Evolutionary conservation across 2,329 filamentous ascomycete species (phyloP).

Genomic region (Fusarium agapanthi): DNA sequence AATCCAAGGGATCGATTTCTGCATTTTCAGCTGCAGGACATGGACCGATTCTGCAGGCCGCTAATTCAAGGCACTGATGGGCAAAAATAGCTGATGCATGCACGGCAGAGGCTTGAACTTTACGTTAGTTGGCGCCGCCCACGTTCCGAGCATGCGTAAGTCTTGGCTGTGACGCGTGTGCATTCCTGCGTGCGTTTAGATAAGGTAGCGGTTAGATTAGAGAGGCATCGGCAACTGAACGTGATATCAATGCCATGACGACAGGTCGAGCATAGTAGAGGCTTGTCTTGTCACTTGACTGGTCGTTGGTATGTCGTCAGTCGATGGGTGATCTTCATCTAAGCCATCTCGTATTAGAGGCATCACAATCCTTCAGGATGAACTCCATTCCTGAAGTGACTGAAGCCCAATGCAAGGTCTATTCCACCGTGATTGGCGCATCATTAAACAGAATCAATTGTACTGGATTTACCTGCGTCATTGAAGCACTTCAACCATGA

Average conservation of each 20-base stretch:
- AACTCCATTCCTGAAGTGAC: not conserved
- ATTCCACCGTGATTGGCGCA: fast-evolving
- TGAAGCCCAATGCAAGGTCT: fast-evolving
- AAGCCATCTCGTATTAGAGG: not conserved
- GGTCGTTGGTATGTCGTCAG: not conserved
- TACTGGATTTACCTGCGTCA: fast-evolving
- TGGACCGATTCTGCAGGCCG: not conserved
- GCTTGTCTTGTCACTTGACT: not conserved
- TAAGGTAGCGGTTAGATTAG: not conserved
- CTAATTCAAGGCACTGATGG: not conserved
- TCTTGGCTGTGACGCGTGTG: not conserved
- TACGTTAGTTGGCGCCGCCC: not conserved
- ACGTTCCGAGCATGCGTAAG: not conserved
- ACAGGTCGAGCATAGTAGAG: too few species aligned
- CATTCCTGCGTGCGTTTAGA: not conserved
- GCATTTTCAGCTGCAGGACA: not conserved
- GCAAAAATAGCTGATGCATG: not conserved
- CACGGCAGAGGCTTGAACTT: not conserved
- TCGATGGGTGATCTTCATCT: not conserved
- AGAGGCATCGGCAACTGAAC: not conserved
- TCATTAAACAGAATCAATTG: fast-evolving
- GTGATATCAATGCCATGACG: not conserved
- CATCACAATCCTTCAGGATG: not conserved
- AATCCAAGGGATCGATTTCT: not conserved
- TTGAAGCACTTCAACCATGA: not conserved